phyloP scores from a whole-genome alignment of 768 basidiomycete genomes.

The Russula vinacea region DNA sequence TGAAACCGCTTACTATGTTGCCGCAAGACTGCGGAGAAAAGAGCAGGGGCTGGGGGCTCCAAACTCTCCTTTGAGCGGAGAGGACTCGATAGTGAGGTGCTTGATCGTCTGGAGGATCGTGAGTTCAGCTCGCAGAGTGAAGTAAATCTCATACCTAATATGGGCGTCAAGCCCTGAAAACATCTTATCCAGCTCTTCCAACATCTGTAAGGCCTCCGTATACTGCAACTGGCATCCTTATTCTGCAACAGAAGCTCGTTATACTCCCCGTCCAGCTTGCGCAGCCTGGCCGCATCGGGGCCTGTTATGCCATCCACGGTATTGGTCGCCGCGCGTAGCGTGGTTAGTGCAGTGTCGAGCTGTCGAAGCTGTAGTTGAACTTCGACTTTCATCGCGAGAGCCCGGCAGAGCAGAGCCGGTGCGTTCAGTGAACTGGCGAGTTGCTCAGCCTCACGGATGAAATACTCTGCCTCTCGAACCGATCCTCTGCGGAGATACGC shows the following conservation, averaged over 20 bases:
- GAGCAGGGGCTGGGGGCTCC: conserved; percentile 57
- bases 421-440: conserved; percentile 68
- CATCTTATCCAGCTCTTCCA: conserved; percentile 58
- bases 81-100: conserved; percentile 11
- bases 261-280: conserved; percentile 55
- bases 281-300: conserved; percentile 57
- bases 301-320: conserved; percentile 48
- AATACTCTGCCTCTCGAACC: conserved; percentile 80
- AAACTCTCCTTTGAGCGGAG: background rate
- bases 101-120: conserved; percentile 26
- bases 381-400: conserved; percentile 64
- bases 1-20: conserved; percentile 58
- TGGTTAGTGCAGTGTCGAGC: conserved; percentile 53
- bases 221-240: conserved; percentile 54
- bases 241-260: conserved; percentile 42
- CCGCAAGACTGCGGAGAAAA: conserved; percentile 59
- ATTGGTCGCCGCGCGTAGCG: conserved; percentile 50
- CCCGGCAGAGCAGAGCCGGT: conserved; percentile 60
- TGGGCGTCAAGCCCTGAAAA: conserved; percentile 53
- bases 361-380: conserved; percentile 62
- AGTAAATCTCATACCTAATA: conserved; percentile 43
- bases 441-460: conserved; percentile 70
- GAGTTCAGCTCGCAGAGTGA: background rate
- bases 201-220: conserved; percentile 51
- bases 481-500: conserved; percentile 74